Evolutionary conservation across 805 yeast genomes (phyloP), one percentile per base, ranked within the genome.

Genomic region (Nematodospora valgi): DNA sequence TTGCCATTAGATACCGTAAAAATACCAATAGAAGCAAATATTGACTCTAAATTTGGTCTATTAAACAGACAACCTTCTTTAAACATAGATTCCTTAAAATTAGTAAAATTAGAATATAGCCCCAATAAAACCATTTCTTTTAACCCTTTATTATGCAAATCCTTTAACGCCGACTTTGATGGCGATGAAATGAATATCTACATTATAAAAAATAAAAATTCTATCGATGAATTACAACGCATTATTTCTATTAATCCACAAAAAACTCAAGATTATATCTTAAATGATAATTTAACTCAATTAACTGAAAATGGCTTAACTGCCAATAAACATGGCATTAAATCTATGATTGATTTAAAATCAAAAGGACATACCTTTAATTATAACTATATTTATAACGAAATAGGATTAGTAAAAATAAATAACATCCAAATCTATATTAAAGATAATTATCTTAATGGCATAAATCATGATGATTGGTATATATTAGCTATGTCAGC

Each of bases 181-280:
- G 30, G 30, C 13, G 30, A 27, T 27, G 30, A 27, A 27, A 27
- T 27, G 30, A 27, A 27, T 17, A 27, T 27, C 13, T 27, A 27
- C 30, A 11, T 5, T 7, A 6, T 27, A 27, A 27, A 27, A 27
- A 8, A 13, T 5, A n/a, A 5, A 10, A n/a, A n/a, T n/a, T n/a
- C n/a, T n/a, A n/a, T n/a, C n/a, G n/a, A n/a, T n/a, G 30, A 27
- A 27, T 5, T n/a, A 27, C 13, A 6, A 27, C 6, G 15, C 5
- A 15, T 6, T 13, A 6, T 27, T 6, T 5, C 5, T 6, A 27
- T 15, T 6, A 27, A 5, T 27, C 30, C 30, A 6, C 13, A 6
- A 6, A 5, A 5, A 27, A 27, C 30, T 6, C 30, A 27, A 27
- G 30, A 27, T 27, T 27, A 27, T 27, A 27, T 27, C 5, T 27